A percentile compares a stretch with the other conserved stretches of the same genome.
These are phyloP conservation scores for Pterocarpus santalinus DNA, from an alignment of 306 rosid species.

Conservation along the genomic window DNA sequence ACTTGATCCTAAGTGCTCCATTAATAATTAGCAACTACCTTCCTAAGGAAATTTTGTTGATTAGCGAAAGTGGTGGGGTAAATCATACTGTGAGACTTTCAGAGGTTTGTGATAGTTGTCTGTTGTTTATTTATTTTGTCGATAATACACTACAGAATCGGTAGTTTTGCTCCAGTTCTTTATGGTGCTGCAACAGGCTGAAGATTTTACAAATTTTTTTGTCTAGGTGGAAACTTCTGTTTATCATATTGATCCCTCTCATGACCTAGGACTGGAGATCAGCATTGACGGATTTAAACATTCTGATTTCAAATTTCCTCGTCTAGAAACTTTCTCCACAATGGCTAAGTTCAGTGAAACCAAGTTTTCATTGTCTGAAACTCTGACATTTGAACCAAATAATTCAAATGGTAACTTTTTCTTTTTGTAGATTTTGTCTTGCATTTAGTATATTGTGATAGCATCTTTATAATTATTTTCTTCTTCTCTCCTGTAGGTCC, in stretches of 20 bases:
- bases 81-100: constrained; percentile 66
- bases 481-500: constrained; percentile 63
- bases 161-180: constrained; percentile 13
- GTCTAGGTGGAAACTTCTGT: constrained; percentile 77
- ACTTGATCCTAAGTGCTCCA: constrained; percentile 81
- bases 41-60: constrained; percentile 74
- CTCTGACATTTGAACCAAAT: constrained; percentile 65
- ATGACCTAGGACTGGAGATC: constrained; percentile 82
- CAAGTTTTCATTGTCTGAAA: constrained; percentile 78
- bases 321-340: constrained; percentile 78
- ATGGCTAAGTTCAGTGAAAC: constrained; percentile 77
- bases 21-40: constrained; percentile 78
- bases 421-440: constrained; percentile 37
- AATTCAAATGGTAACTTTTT: constrained; percentile 57
- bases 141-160: constrained; percentile 7
- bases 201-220: constrained; percentile 39
- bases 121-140: background rate
- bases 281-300: constrained; percentile 72
- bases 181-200: constrained; percentile 18
- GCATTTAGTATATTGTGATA: constrained; percentile 17
- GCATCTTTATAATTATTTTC: constrained; percentile 36
- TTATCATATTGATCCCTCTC: constrained; percentile 92
- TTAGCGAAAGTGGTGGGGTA: constrained; percentile 81
- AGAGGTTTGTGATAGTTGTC: constrained; percentile 71
- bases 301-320: constrained; percentile 76